phyloP scores from a whole-genome alignment of 345 rosid species.

The Bruguiera gymnorhiza region DNA sequence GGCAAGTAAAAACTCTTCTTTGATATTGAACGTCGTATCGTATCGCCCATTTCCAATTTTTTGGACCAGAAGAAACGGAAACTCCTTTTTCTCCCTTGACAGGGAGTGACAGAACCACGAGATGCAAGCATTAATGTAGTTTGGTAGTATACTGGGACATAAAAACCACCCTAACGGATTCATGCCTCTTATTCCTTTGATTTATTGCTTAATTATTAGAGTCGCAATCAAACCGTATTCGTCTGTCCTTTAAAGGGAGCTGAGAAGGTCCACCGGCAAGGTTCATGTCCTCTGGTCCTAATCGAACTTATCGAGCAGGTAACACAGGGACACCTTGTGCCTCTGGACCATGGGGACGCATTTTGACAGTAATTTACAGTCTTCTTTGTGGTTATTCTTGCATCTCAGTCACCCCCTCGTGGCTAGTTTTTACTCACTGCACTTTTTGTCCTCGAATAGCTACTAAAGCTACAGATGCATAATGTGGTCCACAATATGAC shows the following conservation, averaged over 20 bases:
- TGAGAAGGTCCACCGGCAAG: slow-evolving; percentile 33
- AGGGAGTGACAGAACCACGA: neutral
- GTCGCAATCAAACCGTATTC: slow-evolving; percentile 31
- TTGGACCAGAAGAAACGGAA: no score
- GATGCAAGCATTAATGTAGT: slow-evolving; percentile 2
- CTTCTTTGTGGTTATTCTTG: slow-evolving; percentile 5
- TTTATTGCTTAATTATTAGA: slow-evolving; percentile 21
- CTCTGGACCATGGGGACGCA: slow-evolving; percentile 8
- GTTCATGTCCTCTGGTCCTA: slow-evolving; percentile 16
- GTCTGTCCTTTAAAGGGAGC: slow-evolving; percentile 24
- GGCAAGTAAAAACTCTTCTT: no score
- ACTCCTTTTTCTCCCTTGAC: no score
- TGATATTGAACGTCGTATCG: no score
- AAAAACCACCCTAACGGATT: slow-evolving; percentile 10
- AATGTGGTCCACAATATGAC: neutral
- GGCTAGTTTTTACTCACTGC: neutral
- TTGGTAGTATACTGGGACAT: slow-evolving; percentile 8
- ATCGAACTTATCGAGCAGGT: slow-evolving; percentile 21
- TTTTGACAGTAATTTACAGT: slow-evolving; percentile 7
- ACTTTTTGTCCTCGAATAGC: slow-evolving; percentile 7
- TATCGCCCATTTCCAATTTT: no score
- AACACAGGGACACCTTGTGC: slow-evolving; percentile 30
- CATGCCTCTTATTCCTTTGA: slow-evolving; percentile 7
- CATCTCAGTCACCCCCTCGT: neutral
- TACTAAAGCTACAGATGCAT: neutral